These are phyloP conservation scores for Hemileccinum impolitum DNA, from an alignment of 768 basidiomycete genomes.

Conservation along the genomic window DNA sequence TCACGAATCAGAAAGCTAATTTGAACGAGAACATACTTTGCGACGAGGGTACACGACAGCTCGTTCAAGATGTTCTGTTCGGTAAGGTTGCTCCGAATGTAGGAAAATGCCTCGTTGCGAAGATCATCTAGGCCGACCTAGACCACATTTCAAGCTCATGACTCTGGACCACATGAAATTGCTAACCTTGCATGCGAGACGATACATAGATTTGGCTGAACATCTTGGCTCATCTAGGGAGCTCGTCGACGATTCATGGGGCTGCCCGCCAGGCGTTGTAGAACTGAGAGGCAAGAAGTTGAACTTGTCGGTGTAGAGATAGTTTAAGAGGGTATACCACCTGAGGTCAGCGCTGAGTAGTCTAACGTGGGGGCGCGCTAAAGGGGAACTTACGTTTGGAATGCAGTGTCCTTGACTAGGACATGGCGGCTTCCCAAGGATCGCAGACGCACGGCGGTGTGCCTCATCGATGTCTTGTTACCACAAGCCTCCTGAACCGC, in stretches of 20 bases:
- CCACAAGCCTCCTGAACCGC: background rate
- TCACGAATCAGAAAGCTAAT: too few relatives aligned
- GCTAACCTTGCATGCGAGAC: conserved; percentile 38
- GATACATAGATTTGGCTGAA: conserved; percentile 46
- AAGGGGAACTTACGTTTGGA: conserved; percentile 21
- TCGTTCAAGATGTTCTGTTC: conserved; percentile 26
- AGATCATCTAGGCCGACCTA: conserved; percentile 22
- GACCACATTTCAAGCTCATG: background rate
- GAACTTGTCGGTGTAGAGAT: conserved; percentile 36
- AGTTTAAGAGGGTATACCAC: conserved; percentile 38
- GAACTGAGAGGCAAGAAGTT: conserved; percentile 31
- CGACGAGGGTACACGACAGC: conserved; percentile 15
- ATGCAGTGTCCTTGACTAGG: conserved; percentile 27
- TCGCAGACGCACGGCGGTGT: conserved; percentile 6
- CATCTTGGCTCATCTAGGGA: conserved; percentile 19
- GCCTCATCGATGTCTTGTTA: background rate
- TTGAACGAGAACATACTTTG: conserved; percentile 8
- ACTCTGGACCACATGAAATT: too few relatives aligned
- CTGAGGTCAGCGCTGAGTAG: conserved; percentile 14
- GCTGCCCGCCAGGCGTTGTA: background rate
- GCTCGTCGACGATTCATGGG: conserved; percentile 1
- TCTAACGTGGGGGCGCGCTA: background rate
- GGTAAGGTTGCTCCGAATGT: conserved; percentile 13
- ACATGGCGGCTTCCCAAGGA: conserved; percentile 23
- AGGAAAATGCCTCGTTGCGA: conserved; percentile 12